Evolutionary conservation across 768 basidiomycete species (phyloP), one percentile per base, ranked within the genome.

Genomic region (Amanita rubescens): DNA sequence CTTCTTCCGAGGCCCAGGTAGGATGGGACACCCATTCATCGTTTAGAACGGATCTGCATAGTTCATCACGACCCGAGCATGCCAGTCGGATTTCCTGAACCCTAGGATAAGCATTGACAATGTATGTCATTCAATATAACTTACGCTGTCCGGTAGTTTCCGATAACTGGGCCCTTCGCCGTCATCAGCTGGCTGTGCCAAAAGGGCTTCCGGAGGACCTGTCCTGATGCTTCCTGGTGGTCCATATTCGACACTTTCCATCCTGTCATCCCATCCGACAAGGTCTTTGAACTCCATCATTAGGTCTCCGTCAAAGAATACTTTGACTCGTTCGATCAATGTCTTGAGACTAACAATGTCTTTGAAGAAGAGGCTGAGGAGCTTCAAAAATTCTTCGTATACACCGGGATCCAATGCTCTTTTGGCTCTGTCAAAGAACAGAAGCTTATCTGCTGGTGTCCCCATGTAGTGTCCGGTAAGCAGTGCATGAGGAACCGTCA

Each of bases 1-100:
- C 82, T 64, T 95, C 94, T 65, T 98, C 95, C 19, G 93, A 94
- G 8, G 93, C 93, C 91, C 94, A 96, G 1, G 94, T 95, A 3
- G 96, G 95, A 67, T 98, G 95, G 12, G 95, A 96, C 10, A 98
- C 93, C 95, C 96, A 98, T 59, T 87, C 82, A 63, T 98, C 94
- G 65, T 99, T 99, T 43, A 99, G 79, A 25, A 99, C 94, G 25
- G 92, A 93, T 65, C 94, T 90, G 65, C 90, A 94, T 53, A 97
- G 85, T 57, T 92, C 83, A 62, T 97, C 94, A 25, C 96, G 85
- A 10, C 90, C 94, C 3, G 96, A 96, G 66, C 96, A 98, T 24
- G 92, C 89, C 17, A 97, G 70, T 37, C 81, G 78, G 58, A 87
- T 81, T 72, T 98, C 95, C 94, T 96, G 51, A 53, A 58, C 62